Evolutionary conservation across 352 stramenopile species (phyloP), one percentile per base, ranked within the genome.

Genomic region (Thalassiosira mediterranea): DNA sequence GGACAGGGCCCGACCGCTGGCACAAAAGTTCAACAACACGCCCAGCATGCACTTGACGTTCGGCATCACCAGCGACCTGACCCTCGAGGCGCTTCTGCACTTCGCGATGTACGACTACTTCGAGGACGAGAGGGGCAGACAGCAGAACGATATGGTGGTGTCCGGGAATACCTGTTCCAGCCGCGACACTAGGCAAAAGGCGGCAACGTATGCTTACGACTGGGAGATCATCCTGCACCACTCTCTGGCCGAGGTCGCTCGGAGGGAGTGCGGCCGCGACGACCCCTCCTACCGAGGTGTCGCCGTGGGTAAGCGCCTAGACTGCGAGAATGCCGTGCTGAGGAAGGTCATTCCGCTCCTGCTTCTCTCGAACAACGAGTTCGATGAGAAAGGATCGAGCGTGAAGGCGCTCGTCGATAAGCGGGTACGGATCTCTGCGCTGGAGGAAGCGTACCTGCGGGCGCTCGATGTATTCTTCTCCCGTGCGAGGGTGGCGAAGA

Each of bases 21-120:
- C 5, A 32, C 48, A 59, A 44, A 52, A 28, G 13, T 1, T 67
- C 1, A 52, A 21, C 37, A n/a, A n/a, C n/a, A 60, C 52, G 34
- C 68, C 58, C 11, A 71, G 56, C 34, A 42, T 77, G 8, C 68
- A 77, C 63, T 21, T 77, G 25, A 77, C 68, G n/a, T 71, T 77
- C 48, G 68, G 68, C 19, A 2, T 77, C 15, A 15, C 19, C n/a
- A 66, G 44, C 44, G 58, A 72, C n/a, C 42, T 47, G 1, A 72
- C 59, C 10, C n/a, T 71, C 2, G 68, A 77, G 63, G 46, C 68
- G 34, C 25, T 77, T 13, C 15, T 77, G 15, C 68, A 77, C 56
- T 60, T 72, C 48, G 59, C 68, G n/a, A 10, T 77, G 23, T 10
- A 60, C 49, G 23, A 31, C n/a, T 75, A 68, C 26, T 75, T 69